Percentiles rank a stretch among this genome's conserved stretches.
These are phyloP conservation scores for Fusarium chaquense DNA, from an alignment of 2,329 filamentous ascomycete species.

Conservation along the genomic window DNA sequence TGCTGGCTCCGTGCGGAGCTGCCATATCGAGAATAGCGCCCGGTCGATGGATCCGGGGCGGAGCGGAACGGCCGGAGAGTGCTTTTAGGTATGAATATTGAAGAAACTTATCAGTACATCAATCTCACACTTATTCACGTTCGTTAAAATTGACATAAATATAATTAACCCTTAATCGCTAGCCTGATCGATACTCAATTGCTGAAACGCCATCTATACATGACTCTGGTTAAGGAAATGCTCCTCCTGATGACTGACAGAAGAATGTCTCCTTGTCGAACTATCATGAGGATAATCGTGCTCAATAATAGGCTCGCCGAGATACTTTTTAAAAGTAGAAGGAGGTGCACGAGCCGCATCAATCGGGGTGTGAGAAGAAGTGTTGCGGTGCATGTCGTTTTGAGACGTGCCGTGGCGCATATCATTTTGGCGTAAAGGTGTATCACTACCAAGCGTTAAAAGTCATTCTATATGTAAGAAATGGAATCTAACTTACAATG, in stretches of 20 bases:
- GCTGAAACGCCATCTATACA: background rate
- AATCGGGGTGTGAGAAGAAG: background rate
- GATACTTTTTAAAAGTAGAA: slow-evolving; percentile 41
- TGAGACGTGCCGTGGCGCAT: background rate
- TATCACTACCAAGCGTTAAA: too few species aligned
- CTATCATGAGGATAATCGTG: slow-evolving; percentile 51
- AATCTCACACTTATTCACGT: background rate
- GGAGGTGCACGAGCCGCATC: slow-evolving; percentile 48
- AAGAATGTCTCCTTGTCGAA: slow-evolving; percentile 46
- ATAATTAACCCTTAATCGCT: background rate
- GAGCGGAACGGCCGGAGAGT: slow-evolving; percentile 13
- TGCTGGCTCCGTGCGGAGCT: slow-evolving; percentile 27
- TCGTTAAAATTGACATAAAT: rapidly evolving
- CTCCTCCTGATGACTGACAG: slow-evolving; percentile 50
- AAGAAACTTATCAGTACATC: background rate
- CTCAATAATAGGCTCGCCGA: slow-evolving; percentile 48
- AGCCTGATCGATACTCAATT: background rate
- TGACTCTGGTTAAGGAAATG: slow-evolving; percentile 38
- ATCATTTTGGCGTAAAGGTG: background rate
- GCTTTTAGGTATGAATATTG: background rate
- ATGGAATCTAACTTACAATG: background rate
- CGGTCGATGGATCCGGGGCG: slow-evolving; percentile 12
- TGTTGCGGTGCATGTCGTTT: background rate
- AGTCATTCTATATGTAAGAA: too few species aligned
- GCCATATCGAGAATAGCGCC: slow-evolving; percentile 28